These are phyloP conservation scores for Aspergillus panamensis DNA, from an alignment of 495 filamentous ascomycete species.

Conservation along the genomic window DNA sequence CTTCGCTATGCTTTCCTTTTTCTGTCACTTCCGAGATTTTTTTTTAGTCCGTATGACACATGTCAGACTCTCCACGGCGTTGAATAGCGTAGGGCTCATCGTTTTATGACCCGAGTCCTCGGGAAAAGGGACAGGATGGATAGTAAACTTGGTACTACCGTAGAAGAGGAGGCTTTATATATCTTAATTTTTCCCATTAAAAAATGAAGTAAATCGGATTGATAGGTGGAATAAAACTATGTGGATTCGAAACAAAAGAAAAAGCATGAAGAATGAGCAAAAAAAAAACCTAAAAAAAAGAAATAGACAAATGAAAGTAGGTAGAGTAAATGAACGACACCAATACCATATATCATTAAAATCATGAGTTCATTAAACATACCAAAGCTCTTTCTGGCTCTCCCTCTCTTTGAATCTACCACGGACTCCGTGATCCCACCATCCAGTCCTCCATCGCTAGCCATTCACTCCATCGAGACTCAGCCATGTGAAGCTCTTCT, in stretches of 20 bases:
- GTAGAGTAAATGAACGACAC: slow-evolving; percentile 3
- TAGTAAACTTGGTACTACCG: no score
- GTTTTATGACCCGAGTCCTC: neutral
- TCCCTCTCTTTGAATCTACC: slow-evolving; percentile 19
- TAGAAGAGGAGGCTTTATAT: no score
- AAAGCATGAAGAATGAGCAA: slow-evolving; percentile 15
- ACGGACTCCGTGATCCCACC: slow-evolving; percentile 65
- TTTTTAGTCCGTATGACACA: slow-evolving; percentile 9
- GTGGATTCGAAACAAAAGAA: neutral
- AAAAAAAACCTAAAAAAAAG: slow-evolving; percentile 19
- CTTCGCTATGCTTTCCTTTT: neutral
- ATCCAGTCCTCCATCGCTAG: slow-evolving; percentile 97
- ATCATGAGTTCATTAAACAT: slow-evolving; percentile 10
- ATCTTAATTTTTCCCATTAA: neutral
- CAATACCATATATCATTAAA: slow-evolving; percentile 6
- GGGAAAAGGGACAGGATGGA: no score
- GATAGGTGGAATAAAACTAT: neutral
- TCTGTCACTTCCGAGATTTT: neutral
- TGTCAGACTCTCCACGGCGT: slow-evolving; percentile 3
- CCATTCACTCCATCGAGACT: slow-evolving; percentile 82
- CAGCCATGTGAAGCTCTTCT: slow-evolving; percentile 76
- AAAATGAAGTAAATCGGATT: neutral
- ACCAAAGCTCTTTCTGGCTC: neutral
- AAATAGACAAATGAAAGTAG: slow-evolving; percentile 23
- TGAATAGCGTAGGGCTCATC: neutral